These are phyloP conservation scores for Protomyces inouyei DNA, from an alignment of 1,139 yeast species.

Conservation along the genomic window DNA sequence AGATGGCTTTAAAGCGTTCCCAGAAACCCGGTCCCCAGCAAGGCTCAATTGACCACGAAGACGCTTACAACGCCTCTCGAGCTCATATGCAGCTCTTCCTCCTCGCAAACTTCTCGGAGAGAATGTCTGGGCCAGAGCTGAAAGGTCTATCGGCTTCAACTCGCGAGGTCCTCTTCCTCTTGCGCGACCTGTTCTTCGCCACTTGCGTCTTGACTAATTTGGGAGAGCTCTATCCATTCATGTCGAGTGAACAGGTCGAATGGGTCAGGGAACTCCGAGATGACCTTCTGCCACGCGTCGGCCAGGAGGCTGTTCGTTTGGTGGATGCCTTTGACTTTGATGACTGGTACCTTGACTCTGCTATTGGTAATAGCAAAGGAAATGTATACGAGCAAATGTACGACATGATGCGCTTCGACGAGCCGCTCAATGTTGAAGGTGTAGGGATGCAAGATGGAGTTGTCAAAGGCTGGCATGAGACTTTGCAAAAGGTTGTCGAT, in stretches of 20 bases:
- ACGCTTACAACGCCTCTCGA: conserved; percentile 13
- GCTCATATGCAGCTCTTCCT: conserved; percentile 23
- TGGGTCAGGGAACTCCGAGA: conserved; percentile 40
- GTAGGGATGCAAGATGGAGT: conserved; percentile 21
- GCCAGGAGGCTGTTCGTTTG: conserved; percentile 71
- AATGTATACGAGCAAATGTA: conserved; percentile 75
- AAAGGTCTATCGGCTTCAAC: conserved; percentile 30
- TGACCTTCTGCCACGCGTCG: conserved; percentile 40
- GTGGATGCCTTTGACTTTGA: conserved; percentile 88
- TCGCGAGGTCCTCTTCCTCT: conserved; percentile 44
- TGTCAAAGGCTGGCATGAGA: conserved; percentile 22
- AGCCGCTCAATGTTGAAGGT: conserved; percentile 24
- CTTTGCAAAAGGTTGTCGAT: conserved; percentile 18
- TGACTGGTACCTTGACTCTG: conserved; percentile 78
- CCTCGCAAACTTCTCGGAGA: conserved; percentile 1
- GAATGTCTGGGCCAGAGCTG: not conserved
- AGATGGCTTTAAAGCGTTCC: not conserved
- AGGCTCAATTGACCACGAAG: conserved; percentile 19
- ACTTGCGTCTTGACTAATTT: conserved; percentile 70
- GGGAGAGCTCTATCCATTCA: conserved; percentile 67
- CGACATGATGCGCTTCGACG: conserved; percentile 38
- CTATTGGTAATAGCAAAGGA: conserved; percentile 80
- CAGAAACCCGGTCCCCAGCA: not conserved
- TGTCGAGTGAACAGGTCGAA: conserved; percentile 42
- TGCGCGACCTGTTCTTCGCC: conserved; percentile 61